Evolutionary conservation across 768 basidiomycete species (phyloP), one percentile per base, ranked within the genome.

Genomic region (Pilatotrama ljubarskyi): DNA sequence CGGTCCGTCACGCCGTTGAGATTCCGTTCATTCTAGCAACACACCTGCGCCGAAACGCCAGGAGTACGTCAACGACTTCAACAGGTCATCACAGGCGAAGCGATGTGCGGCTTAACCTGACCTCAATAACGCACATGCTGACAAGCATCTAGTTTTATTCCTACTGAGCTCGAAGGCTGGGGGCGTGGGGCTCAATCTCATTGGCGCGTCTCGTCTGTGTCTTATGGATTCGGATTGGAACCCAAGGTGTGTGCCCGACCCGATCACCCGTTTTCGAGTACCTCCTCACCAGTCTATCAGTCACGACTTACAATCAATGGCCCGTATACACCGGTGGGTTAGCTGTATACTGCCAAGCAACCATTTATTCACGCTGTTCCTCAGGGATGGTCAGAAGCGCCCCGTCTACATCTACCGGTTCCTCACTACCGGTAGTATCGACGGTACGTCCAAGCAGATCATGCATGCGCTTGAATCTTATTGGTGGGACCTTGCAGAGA

Each of bases 251-350:
- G 70, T 60, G 7, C 17, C 32, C 15, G 8, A 14, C 9, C 32
- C 5, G 1, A 3, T 41, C 22, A 26, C 13, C 14, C 29, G 3
- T 24, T n/a, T 5, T 7, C 20, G 18, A 35, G 10, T 35, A 14
- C n/a, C 50, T 24, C 43, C 53, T 51, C 18, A 41, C 38, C 18
- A n/a, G 37, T 55, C 26, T 22, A 18, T 20, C 55, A 93, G 90
- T 67, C 91, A 91, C 67, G 97, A 99, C 75, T 73, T 95, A 17
- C 97, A 99, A 73, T 89, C 97, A 1, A 98, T 98, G 96, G 96
- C 95, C 51, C 85, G 96, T 49, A 96, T 95, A 70, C 93, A 96
- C 74, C 83, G 93, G 93, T 93, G 61, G 46, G 76, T 20, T 59
- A 35, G 5, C 32, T 48, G 14, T 37, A 38, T 26, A 10, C 29